phyloP scores from a whole-genome alignment of 2,329 filamentous ascomycete species.

The Shiraia sp. region DNA sequence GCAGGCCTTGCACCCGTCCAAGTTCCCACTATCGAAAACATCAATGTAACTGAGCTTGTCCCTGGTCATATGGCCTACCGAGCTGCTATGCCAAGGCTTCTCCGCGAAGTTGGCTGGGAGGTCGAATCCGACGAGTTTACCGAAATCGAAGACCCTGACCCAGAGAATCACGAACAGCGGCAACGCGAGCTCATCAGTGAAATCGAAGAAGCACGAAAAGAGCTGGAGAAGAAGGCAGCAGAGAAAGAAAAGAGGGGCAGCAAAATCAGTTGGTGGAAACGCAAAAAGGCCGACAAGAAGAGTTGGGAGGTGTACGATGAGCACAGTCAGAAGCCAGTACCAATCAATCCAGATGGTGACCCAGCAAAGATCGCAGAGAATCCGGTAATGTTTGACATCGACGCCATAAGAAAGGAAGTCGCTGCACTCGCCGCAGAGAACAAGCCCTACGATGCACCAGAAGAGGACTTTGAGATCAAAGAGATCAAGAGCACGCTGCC shows the following conservation, averaged over 20 bases:
- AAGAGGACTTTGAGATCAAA: slow-evolving; percentile 62
- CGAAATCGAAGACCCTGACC: slow-evolving; percentile 96
- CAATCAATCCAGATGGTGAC: slow-evolving; percentile 48
- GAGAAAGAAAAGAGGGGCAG: slow-evolving; percentile 64
- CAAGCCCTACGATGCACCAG: slow-evolving; percentile 30
- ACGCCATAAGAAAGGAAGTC: slow-evolving; percentile 73
- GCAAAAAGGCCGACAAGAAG: slow-evolving; percentile 80
- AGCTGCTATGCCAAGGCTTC: slow-evolving; percentile 82
- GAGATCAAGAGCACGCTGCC: slow-evolving; percentile 88
- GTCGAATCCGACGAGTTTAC: slow-evolving; percentile 92
- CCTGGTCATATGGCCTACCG: slow-evolving; percentile 97
- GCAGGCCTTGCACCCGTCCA: slow-evolving; percentile 81
- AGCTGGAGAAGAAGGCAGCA: slow-evolving; percentile 71
- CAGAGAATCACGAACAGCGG: slow-evolving; percentile 83
- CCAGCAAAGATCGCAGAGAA: slow-evolving; percentile 57
- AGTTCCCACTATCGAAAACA: slow-evolving; percentile 83
- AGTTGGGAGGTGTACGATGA: slow-evolving; percentile 96
- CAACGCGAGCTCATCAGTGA: slow-evolving; percentile 95
- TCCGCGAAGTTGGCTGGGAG: slow-evolving; percentile 86
- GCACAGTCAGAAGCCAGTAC: slow-evolving; percentile 49
- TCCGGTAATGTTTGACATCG: slow-evolving; percentile 86
- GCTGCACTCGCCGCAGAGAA: slow-evolving; percentile 77
- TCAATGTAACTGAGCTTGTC: slow-evolving; percentile 83
- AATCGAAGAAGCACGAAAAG: slow-evolving; percentile 89
- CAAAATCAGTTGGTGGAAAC: slow-evolving; percentile 73